A percentile compares a stretch with the other conserved stretches of the same genome.
These are phyloP conservation scores for Cicer pinnatifidum DNA, from an alignment of 306 rosid species.

Conservation along the genomic window DNA sequence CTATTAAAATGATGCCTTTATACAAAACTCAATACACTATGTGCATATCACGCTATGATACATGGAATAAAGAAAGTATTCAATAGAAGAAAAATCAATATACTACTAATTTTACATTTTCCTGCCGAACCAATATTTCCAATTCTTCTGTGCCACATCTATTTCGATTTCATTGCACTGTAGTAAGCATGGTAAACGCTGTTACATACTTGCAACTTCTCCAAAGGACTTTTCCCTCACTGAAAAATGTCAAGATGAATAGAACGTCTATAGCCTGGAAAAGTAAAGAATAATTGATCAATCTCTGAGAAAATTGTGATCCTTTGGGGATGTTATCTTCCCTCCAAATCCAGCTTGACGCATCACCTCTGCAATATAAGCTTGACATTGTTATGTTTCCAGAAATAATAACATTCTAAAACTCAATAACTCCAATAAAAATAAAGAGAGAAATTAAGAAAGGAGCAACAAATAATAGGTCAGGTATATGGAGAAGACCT, in stretches of 20 bases:
- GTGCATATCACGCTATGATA: slow-evolving; percentile 45
- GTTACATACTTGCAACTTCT: slow-evolving; percentile 45
- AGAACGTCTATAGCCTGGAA: slow-evolving; percentile 47
- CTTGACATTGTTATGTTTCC: slow-evolving; percentile 37
- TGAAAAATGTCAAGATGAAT: slow-evolving; percentile 43
- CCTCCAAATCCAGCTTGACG: slow-evolving; percentile 73
- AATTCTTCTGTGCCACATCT: slow-evolving; percentile 42
- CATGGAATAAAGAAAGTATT: slow-evolving; percentile 36
- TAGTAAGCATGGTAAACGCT: slow-evolving; percentile 16
- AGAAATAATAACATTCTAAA: slow-evolving; percentile 18
- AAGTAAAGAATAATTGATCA: slow-evolving; percentile 41
- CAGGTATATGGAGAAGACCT: background rate
- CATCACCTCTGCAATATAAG: slow-evolving; percentile 73
- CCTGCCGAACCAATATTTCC: slow-evolving; percentile 36
- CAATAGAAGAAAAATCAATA: slow-evolving; percentile 19
- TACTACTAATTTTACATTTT: slow-evolving; percentile 42
- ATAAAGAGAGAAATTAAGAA: slow-evolving; percentile 5
- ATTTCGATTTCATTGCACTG: slow-evolving; percentile 46
- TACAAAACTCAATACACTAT: slow-evolving; percentile 46
- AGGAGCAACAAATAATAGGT: background rate
- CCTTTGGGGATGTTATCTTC: slow-evolving; percentile 65
- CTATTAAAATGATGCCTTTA: slow-evolving; percentile 34
- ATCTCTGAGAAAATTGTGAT: slow-evolving; percentile 52
- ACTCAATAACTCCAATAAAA: slow-evolving; percentile 15
- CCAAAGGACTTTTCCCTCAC: slow-evolving; percentile 48